Evolutionary conservation across 2,329 filamentous ascomycete genomes (phyloP).

Genomic region (Colletotrichum zoysiae): DNA sequence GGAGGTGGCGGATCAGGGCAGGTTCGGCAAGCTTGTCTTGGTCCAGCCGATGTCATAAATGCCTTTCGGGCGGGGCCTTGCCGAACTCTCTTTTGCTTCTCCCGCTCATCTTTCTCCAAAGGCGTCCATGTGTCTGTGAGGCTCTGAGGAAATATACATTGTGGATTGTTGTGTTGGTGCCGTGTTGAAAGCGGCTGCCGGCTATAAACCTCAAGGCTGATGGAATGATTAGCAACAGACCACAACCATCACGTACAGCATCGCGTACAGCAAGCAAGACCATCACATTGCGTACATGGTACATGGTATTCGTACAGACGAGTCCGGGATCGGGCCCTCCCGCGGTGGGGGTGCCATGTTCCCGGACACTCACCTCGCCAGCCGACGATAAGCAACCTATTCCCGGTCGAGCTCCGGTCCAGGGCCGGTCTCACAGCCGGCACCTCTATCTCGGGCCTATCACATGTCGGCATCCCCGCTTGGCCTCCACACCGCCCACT

Average conservation of each 20-base stretch:
- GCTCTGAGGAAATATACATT: no score
- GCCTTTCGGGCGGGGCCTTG: no score
- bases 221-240: no score
- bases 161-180: no score
- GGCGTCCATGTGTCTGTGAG: no score
- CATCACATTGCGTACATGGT: no score
- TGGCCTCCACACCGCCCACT: conserved; percentile 18
- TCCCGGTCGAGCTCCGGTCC: conserved; percentile 23
- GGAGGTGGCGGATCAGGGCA: conserved; percentile 12
- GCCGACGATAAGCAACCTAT: conserved; percentile 27
- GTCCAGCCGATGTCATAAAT: background rate
- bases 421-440: conserved; percentile 25
- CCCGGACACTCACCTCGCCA: conserved; percentile 9
- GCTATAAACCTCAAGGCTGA: no score
- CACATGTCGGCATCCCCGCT: background rate
- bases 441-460: conserved; percentile 32
- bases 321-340: conserved; percentile 30
- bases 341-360: conserved; percentile 25
- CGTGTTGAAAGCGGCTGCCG: no score
- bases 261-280: no score
- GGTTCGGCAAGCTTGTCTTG: conserved; percentile 22
- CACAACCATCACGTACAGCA: no score
- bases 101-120: no score
- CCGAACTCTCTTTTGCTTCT: no score
- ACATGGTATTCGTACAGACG: background rate